Base-by-base conservation (phyloP, 78 protist genomes). In the Dictyostelium intermedium region DNA sequence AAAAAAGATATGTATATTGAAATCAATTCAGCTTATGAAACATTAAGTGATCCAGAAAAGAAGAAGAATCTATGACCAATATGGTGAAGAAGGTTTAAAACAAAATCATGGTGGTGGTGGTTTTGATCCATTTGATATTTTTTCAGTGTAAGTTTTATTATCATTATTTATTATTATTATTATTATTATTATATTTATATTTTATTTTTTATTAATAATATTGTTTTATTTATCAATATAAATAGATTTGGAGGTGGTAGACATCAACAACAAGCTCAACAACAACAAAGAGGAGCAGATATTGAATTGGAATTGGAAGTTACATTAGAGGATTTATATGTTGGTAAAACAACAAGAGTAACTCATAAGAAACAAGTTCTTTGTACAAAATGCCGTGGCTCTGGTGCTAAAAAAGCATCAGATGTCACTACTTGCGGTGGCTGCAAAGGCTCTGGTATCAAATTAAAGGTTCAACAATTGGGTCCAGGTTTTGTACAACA, bases 41-140 rank as follows among this genome's bases (percentile, higher is more conserved):
- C 97, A 11, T 97, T 99, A 9, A 56, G 92, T 10, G 99, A 98
- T 91, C 76, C 74, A 18, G 92, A 97, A 45, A 98, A 97, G n/a
- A 93, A 60, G 99, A 5, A 20, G 86, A 45, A 25, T 82, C 30
- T 99, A 98, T 85, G 99, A 99, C 78, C 92, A 72, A 82, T 56
- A 91, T 45, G 99, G 99, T 66, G 99, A 97, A 77, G 98, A 98
- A 73, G 99, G 98, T 34, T 69, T 98, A 35, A 96, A 96, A 61
- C 39, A 92, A 41, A 72, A 77, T 23, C 60, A 80, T 32, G 77
- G 84, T 16, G 84, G 95, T 14, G 96, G 96, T 5, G 97, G 95
- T 39, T 93, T 85, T 9, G 91, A 70, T 63, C 92, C 92, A 37
- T 87, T 87, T 7, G 92, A 87, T 76, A 60, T 43, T 23, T 86